Evolutionary conservation across 768 basidiomycete species (phyloP), one percentile per base, ranked within the genome.

Genomic region (Psilocybe azurescens): DNA sequence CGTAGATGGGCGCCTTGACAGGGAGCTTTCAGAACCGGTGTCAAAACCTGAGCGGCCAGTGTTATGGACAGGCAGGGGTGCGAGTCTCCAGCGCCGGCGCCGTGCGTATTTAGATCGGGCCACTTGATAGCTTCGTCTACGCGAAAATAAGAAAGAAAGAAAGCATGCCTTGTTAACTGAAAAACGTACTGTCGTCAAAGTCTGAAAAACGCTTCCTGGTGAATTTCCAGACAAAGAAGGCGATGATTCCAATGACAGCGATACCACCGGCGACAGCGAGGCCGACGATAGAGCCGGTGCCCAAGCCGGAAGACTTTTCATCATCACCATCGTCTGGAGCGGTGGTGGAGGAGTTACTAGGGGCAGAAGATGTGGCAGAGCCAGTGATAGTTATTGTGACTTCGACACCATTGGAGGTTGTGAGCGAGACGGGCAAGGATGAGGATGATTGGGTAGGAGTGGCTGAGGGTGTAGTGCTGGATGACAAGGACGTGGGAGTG

Each of bases 121-220:
- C 93, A 95, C 75, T 94, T 94, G 76, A 95, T 95, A 18, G 90
- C 90, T 75, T 93, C 91, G 67, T 83, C 91, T 93, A 70, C 10
- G 59, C 10, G 29, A 28, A 60, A 30, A 61, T 36, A 60, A 39
- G 48, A 36, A 52, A 28, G 51, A 44, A 49, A 28, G 46, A 2
- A 39, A 38, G 36, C 16, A 33, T 61, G 51, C 58, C 44, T 28
- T 65, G 55, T 48, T 30, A 60, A 64, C 20, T 41, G 48, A 28
- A 29, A 41, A 53, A 85, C 90, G 68, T 74, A 93, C 93, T 87
- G 77, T 92, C 90, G 69, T 94, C 90, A 69, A 91, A 92, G 67
- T 89, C 86, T 28, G 79, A 64, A 70, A 88, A 86, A 60, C 89
- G 88, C 73, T 94, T 95, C 69, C 89, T 82, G 2, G 90, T 91